Base-by-base conservation (phyloP, 2,329 filamentous ascomycete species). In the Myriosclerotinia curreyana region DNA sequence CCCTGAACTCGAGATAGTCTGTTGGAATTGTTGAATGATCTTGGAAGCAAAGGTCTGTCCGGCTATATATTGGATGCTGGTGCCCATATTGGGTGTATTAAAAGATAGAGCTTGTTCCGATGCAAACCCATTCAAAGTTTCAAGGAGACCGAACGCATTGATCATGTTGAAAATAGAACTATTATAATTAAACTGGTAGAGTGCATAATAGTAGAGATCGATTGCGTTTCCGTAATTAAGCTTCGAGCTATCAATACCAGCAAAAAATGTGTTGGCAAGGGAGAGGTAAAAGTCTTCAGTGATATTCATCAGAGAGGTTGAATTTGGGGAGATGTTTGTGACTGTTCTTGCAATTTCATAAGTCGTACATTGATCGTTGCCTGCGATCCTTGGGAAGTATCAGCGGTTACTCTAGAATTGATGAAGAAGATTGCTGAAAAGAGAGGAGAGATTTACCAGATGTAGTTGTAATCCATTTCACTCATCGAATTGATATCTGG, bases 121-220 rank as follows among this genome's bases (percentile, higher is more conserved):
- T 59, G 92, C 92, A 28, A 93, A 82, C 5, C 77, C n/a, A 25
- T 79, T 64, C 80, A 79, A 44, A 94, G 81, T 66, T 84, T 78
- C 56, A 74, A 71, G 44, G 89, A 15, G 75, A 76, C 14, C 71
- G 67, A 14, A 75, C 76, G 15, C 71, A 67, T n/a, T 79, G 81
- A 59, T 3, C 90, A 72, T 2, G 70, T 69, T 0, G n/a, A 59
- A 55, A 7, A 81, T 75, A 1, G 79, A 79, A 44, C 74, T 70
- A 66, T 85, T 82, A 74, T 86, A 82, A 12, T 73, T 76, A 69
- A 80, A 81, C 68, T 80, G 75, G 71, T 83, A 86, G n/a, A 76
- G 73, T 22, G 84, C 82, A 55, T 81, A 81, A 64, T 87, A 80
- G 87, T 83, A 86, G 1, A 64, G 91, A 68, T 88, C 1, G 66